Conservation (phyloP, 805 yeast species). For the Yarrowia porcina region DNA sequence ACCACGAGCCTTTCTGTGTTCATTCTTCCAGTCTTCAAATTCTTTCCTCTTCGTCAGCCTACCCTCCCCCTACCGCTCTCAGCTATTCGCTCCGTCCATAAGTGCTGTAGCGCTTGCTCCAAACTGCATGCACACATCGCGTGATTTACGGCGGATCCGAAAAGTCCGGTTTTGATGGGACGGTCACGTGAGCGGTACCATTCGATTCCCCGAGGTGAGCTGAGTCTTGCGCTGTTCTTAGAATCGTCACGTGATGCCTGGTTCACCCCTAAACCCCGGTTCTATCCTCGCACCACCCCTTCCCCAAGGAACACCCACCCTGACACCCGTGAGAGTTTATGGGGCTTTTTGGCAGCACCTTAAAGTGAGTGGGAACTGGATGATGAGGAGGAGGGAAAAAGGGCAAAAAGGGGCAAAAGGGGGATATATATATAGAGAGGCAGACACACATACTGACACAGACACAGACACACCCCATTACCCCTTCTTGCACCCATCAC, state of each 20-base stretch:
- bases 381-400: too few relatives aligned
- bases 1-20: too few relatives aligned
- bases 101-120: conserved; percentile 2
- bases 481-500: too few relatives aligned
- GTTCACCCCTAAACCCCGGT: background rate
- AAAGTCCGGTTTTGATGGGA: too few relatives aligned
- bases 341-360: conserved; percentile 26
- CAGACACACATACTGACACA: too few relatives aligned
- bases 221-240: background rate
- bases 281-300: background rate
- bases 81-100: background rate
- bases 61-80: background rate
- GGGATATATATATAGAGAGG: background rate
- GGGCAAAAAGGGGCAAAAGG: background rate
- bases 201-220: background rate
- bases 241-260: too few relatives aligned
- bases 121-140: conserved; percentile 14
- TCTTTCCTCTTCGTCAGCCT: too few relatives aligned
- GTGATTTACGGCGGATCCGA: conserved; percentile 1
- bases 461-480: too few relatives aligned
- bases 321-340: conserved; percentile 17
- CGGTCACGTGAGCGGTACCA: background rate
- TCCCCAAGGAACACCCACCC: conserved; percentile 8
- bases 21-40: too few relatives aligned
- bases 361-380: conserved; percentile 7